These are phyloP conservation scores for Echium plantagineum DNA, from an alignment of 257 asterid genomes.

Conservation along the genomic window DNA sequence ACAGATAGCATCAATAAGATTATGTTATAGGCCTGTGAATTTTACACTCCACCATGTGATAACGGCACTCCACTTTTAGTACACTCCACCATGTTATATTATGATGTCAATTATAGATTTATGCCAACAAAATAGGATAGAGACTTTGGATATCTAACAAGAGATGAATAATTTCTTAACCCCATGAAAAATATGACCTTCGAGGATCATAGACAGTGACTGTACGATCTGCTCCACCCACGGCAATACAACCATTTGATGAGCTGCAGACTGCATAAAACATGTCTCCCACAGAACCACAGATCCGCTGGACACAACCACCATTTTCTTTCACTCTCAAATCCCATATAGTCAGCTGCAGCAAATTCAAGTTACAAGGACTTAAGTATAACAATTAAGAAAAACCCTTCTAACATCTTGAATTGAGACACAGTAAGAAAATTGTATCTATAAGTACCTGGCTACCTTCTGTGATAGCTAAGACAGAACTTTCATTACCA, in stretches of 20 bases:
- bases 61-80: too few species aligned
- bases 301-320: conserved; percentile 70
- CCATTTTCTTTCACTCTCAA: conserved; percentile 80
- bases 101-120: background rate
- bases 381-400: background rate
- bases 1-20: background rate
- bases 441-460: conserved; percentile 35
- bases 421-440: conserved; percentile 4
- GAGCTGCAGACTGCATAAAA: conserved; percentile 61
- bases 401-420: background rate
- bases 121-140: background rate
- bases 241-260: conserved; percentile 65
- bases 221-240: conserved; percentile 80
- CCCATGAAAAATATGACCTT: conserved; percentile 33
- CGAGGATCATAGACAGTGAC: conserved; percentile 90
- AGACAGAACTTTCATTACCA: conserved; percentile 44
- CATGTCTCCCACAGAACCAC: conserved; percentile 75
- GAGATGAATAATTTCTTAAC: background rate
- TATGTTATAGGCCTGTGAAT: background rate
- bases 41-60: too few species aligned
- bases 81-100: background rate
- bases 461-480: conserved; percentile 84
- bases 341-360: conserved; percentile 87
- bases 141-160: background rate
- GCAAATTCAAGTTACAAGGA: conserved; percentile 7